Evolutionary conservation across 2,329 filamentous ascomycete genomes (phyloP), one percentile per base, ranked within the genome.

Genomic region (Aspergillus novoparasiticus): DNA sequence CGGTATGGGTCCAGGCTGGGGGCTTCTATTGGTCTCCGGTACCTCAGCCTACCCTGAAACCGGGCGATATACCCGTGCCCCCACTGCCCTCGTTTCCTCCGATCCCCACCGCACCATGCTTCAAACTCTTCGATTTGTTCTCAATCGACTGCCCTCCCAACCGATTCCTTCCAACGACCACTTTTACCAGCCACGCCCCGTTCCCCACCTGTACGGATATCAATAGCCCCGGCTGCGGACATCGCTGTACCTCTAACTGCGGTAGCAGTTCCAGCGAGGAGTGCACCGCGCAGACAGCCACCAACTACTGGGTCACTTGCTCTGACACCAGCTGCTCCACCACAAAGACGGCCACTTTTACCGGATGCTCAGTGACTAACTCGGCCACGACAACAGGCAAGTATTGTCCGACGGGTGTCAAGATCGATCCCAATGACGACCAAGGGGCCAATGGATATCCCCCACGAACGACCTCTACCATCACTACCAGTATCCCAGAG

Each of bases 121-220:
- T 45, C 8, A 45, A 45, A 45, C n/a, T 45, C 19, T 8, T n/a
- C 41, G 19, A 45, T 21, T 19, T 45, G 8, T 45, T 45, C n/a
- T 45, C 41, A 10, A 45, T 45, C 19, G 41, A 45, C 41, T 45
- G n/a, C 4, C 41, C 41, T n/a, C 41, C n/a, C 3, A 45, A 11
- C 8, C 41, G 41, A 11, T n/a, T n/a, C 41, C 19, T 45, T 45
- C 41, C 26, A 74, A 45, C 41, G 21, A 45, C 19, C 41, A 45
- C 41, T n/a, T 45, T n/a, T 6, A 45, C 19, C 4, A 45, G 41
- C n/a, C 41, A 45, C 1, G 41, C n/a, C 19, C n/a, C 41, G 9
- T 21, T 6, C 41, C 16, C 41, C 19, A 23, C 41, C n/a, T 45
- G 41, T 21, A 45, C 41, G 4, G 41, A 45, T 19, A 45, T 9